phyloP scores from a whole-genome alignment of 2,329 filamentous ascomycete genomes.

The Pseudogymnoascus sp. region DNA sequence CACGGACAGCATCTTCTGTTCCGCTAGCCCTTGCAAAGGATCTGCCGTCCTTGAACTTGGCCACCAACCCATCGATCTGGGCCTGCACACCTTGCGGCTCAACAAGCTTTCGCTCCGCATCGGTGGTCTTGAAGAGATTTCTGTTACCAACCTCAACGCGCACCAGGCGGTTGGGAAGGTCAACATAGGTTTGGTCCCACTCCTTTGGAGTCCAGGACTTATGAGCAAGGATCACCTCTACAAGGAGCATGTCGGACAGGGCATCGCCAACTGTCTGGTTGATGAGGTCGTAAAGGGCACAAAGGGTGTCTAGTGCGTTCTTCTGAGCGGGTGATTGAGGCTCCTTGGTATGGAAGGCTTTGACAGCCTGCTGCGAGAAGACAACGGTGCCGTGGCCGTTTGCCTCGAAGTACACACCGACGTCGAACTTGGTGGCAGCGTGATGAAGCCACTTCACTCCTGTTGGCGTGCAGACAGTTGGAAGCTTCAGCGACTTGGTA shows the following conservation, averaged over 20 bases:
- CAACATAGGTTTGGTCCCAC: conserved; percentile 87
- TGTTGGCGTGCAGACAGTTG: conserved; percentile 86
- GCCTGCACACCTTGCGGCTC: conserved; percentile 71
- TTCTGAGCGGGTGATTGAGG: conserved; percentile 89
- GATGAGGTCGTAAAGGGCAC: conserved; percentile 80
- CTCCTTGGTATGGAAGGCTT: conserved; percentile 67
- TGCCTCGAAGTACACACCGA: conserved; percentile 97
- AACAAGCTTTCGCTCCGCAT: conserved; percentile 82
- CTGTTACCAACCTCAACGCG: conserved; percentile 85
- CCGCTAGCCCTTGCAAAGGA: conserved; percentile 89
- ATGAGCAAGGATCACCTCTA: conserved; percentile 92
- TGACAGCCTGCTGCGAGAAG: conserved; percentile 78
- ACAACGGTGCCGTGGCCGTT: conserved; percentile 96
- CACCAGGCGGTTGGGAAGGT: conserved; percentile 91
- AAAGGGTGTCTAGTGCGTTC: conserved; percentile 76
- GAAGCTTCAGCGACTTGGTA: conserved; percentile 75
- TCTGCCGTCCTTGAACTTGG: conserved; percentile 82
- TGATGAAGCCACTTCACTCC: conserved; percentile 98
- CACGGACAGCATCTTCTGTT: conserved; percentile 90
- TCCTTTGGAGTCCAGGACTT: conserved; percentile 85
- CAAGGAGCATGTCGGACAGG: conserved; percentile 88
- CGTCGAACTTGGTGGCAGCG: conserved; percentile 87
- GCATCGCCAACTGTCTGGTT: conserved; percentile 98
- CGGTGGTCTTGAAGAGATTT: conserved; percentile 81
- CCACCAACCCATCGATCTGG: conserved; percentile 78